A percentile compares a stretch with the other conserved stretches of the same genome.
Evolutionary conservation across 2,329 filamentous ascomycete genomes (phyloP).

Genomic region (Penicillium brevicompactum): DNA sequence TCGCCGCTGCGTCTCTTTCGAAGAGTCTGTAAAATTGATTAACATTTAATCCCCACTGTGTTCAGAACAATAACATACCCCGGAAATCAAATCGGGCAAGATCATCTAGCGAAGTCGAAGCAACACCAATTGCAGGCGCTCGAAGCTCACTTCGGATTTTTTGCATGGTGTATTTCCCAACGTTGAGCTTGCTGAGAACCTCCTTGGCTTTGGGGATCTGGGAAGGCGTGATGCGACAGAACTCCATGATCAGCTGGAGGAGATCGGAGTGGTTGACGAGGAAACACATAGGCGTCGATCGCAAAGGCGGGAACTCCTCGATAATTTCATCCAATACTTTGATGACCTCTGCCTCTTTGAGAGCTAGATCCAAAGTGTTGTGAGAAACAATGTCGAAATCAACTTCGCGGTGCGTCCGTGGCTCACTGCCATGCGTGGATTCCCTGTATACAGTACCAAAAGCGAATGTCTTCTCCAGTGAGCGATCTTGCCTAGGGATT

Average conservation of each 20-base stretch:
- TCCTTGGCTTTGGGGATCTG: slow-evolving; percentile 76
- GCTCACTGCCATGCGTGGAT: slow-evolving; percentile 75
- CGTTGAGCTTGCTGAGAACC: slow-evolving; percentile 81
- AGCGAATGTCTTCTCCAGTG: slow-evolving; percentile 75
- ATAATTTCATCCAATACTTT: slow-evolving; percentile 94
- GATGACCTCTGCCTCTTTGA: slow-evolving; percentile 91
- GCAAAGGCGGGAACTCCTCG: slow-evolving; percentile 74
- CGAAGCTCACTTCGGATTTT: slow-evolving; percentile 81
- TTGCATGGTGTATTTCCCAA: slow-evolving; percentile 76
- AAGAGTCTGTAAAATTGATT: slow-evolving; percentile 59
- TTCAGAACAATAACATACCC: slow-evolving; percentile 52
- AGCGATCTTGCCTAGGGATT: slow-evolving; percentile 67
- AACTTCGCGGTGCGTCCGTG: slow-evolving; percentile 80
- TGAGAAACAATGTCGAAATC: slow-evolving; percentile 95
- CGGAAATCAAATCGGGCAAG: slow-evolving; percentile 89
- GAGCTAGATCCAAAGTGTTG: slow-evolving; percentile 75
- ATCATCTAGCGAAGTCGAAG: slow-evolving; percentile 88
- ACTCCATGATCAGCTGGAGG: slow-evolving; percentile 84
- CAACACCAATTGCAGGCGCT: slow-evolving; percentile 76
- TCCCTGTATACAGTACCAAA: slow-evolving; percentile 90
- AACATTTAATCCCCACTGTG: slow-evolving; percentile 54
- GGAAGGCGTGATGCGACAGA: slow-evolving; percentile 73
- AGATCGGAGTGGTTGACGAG: slow-evolving; percentile 87
- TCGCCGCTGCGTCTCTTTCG: slow-evolving; percentile 72
- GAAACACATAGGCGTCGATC: slow-evolving; percentile 76